Base-by-base conservation (phyloP, 2,329 filamentous ascomycete genomes). In the Aspergillus clavatus region DNA sequence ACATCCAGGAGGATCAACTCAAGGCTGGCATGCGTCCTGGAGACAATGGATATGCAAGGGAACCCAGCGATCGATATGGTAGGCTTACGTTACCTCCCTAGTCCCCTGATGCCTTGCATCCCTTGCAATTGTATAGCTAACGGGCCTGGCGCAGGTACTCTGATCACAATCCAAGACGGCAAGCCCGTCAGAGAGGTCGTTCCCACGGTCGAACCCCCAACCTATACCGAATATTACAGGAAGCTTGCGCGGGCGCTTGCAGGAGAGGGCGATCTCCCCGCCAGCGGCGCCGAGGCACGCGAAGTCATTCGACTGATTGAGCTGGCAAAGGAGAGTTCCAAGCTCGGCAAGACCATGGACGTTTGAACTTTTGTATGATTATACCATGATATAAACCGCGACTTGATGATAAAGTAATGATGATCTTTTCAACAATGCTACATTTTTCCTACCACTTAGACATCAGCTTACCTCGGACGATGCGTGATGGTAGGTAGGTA, bases 1-100 rank as follows among this genome's bases (percentile, higher is more conserved):
- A 93, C 62, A 72, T 81, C 1, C 87, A 91, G 66, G 87, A 93
- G 69, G 80, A 83, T 45, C 84, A 89, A 64, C 75, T 90, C 42
- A 79, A 79, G 63, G 73, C 70, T 2, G 86, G 86, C 7, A 66
- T 79, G 54, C 77, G 74, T 62, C 81, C 82, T 5, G 74, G 75
- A 0, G 81, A 87, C 45, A 62, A 73, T 3, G 76, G 71, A 3
- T 90, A 87, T 58, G 87, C 83, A 2, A 63, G 77, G 29, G 87
- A 90, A 57, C 71, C 74, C 7, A 70, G 73, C 40, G 72, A 78
- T 29, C 73, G 75, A 53, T 77, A 80, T 43, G 82, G 84, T 51
- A 76, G 62, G 47, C 38, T 14, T 7, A 16, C 19, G 18, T 33
- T 3, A n/a, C n/a, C n/a, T n/a, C n/a, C n/a, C n/a, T n/a, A n/a